phyloP scores from a whole-genome alignment of 202 grass and related monocot genomes.

The Cymbopogon flexuosus region DNA sequence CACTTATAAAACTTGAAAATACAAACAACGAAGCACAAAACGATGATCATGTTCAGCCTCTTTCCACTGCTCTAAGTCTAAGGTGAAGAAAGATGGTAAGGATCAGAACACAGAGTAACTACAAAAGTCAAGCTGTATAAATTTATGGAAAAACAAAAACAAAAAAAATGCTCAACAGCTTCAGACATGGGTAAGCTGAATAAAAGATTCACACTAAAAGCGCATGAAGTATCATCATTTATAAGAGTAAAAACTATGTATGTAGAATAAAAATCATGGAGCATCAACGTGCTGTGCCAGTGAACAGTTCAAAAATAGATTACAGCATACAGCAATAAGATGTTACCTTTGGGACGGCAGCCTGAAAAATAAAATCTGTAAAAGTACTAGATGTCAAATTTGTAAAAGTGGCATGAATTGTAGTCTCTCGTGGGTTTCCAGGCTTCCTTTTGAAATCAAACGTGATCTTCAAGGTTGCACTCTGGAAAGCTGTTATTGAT shows the following conservation, averaged over 20 bases:
- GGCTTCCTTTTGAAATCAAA: conserved; percentile 67
- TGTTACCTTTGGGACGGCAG: conserved; percentile 91
- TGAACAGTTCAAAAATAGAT: conserved; percentile 21
- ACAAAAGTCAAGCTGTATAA: background rate
- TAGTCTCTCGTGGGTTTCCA: conserved; percentile 65
- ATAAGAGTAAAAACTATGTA: background rate
- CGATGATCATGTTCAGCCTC: background rate
- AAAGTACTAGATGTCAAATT: conserved; percentile 73
- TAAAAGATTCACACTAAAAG: background rate
- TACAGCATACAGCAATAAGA: conserved; percentile 5
- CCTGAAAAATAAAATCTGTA: conserved; percentile 90
- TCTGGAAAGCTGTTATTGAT: conserved; percentile 87
- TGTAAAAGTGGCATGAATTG: conserved; percentile 76
- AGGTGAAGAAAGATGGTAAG: background rate
- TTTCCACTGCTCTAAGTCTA: background rate
- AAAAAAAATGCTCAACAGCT: background rate
- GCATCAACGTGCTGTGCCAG: background rate
- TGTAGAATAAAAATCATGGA: background rate
- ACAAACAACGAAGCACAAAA: background rate
- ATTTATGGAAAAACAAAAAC: background rate
- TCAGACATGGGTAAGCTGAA: conserved; percentile 3
- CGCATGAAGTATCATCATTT: background rate
- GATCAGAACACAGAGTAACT: background rate
- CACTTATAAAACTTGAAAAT: conserved; percentile 13
- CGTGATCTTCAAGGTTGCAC: conserved; percentile 67